phyloP scores from a whole-genome alignment of 164 flowering plant species.

The Macadamia integrifolia region DNA sequence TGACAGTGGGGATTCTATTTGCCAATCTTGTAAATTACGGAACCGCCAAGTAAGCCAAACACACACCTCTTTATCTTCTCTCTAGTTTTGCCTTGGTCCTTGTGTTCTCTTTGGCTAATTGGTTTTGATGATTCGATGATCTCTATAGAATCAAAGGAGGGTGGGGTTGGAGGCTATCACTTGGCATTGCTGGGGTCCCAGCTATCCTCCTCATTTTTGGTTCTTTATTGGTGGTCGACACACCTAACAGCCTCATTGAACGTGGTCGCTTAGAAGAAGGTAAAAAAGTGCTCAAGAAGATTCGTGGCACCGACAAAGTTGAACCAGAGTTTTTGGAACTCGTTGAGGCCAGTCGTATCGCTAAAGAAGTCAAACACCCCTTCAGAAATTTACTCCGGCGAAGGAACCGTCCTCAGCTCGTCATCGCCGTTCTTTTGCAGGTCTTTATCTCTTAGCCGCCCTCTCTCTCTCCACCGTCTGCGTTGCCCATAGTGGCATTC shows the following conservation, averaged over 20 bases:
- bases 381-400: slow-evolving; percentile 70
- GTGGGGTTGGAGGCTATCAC: slow-evolving; percentile 94
- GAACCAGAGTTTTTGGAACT: slow-evolving; percentile 81
- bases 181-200: slow-evolving; percentile 83
- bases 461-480: no score
- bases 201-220: slow-evolving; percentile 70
- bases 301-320: slow-evolving; percentile 73
- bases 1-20: slow-evolving; percentile 91
- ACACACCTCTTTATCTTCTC: no score
- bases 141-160: slow-evolving; percentile 59
- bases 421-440: slow-evolving; percentile 53
- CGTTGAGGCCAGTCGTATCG: slow-evolving; percentile 74
- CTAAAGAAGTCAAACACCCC: slow-evolving; percentile 77
- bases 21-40: slow-evolving; percentile 91
- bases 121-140: no score
- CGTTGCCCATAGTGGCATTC: no score
- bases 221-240: slow-evolving; percentile 66
- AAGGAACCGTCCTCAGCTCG: slow-evolving; percentile 62
- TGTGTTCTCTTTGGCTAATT: no score
- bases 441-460: slow-evolving; percentile 20
- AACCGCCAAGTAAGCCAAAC: slow-evolving; percentile 60
- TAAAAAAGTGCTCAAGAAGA: slow-evolving; percentile 58
- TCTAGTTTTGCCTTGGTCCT: not conserved
- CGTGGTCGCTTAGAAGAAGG: slow-evolving; percentile 80
- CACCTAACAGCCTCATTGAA: slow-evolving; percentile 91